A percentile compares a stretch with the other conserved stretches of the same genome.
Evolutionary conservation across 2,329 filamentous ascomycete genomes (phyloP).

Genomic region (Ophiocordyceps australis): DNA sequence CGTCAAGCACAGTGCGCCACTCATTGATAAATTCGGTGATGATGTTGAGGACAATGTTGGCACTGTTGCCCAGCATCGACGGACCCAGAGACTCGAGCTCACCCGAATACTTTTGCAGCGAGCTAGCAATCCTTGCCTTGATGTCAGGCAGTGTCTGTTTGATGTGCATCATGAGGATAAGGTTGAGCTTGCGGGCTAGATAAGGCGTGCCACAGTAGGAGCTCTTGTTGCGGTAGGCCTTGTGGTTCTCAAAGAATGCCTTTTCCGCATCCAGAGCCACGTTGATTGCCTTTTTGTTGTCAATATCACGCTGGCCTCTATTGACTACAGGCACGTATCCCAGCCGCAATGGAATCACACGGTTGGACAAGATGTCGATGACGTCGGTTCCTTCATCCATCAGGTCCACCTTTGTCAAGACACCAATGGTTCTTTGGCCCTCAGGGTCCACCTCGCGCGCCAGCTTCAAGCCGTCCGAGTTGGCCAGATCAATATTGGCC

Average conservation of each 20-base stretch:
- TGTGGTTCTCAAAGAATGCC: conserved; percentile 96
- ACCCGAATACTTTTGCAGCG: conserved; percentile 73
- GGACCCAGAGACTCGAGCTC: conserved; percentile 77
- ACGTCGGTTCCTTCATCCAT: conserved; percentile 99
- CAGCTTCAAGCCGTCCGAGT: conserved; percentile 93
- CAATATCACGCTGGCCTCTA: conserved; percentile 92
- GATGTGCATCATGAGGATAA: conserved; percentile 99
- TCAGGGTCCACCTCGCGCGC: conserved; percentile 94
- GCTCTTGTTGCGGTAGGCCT: conserved; percentile 95
- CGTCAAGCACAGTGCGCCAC: conserved; percentile 88
- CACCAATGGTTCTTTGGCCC: conserved; percentile 93
- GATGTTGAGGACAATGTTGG: conserved; percentile 94
- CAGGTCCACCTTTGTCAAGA: conserved; percentile 93
- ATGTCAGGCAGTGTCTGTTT: conserved; percentile 98
- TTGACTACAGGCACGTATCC: conserved; percentile 98
- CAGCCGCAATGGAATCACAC: conserved; percentile 85
- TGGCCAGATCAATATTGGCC: conserved; percentile 94
- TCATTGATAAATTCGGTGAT: conserved; percentile 98
- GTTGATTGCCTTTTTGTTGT: conserved; percentile 91
- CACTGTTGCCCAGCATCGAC: conserved; percentile 87
- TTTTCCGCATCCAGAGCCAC: conserved; percentile 85
- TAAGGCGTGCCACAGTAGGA: conserved; percentile 98
- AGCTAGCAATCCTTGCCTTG: conserved; percentile 89
- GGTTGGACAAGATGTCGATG: conserved; percentile 92
- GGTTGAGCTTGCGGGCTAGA: conserved; percentile 85